Evolutionary conservation across 495 filamentous ascomycete species (phyloP).

Genomic region (Penicillium turbatum): DNA sequence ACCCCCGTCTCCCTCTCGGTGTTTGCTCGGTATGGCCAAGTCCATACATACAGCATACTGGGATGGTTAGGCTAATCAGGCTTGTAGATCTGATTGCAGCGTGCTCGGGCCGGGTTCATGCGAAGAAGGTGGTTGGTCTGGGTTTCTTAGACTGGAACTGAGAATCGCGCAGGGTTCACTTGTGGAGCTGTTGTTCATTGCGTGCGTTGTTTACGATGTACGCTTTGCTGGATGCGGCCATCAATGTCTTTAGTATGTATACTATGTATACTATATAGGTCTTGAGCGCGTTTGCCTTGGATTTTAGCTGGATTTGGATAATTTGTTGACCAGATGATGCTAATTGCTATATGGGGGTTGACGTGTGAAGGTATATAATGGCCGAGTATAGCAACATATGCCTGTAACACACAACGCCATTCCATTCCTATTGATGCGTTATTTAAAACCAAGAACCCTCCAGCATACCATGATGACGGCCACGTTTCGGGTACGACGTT

Average conservation of each 20-base stretch:
- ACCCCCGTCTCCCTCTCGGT: background rate
- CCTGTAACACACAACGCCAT: too few species aligned
- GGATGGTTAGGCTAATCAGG: background rate
- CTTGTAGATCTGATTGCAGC: background rate
- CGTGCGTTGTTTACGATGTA: constrained; percentile 6
- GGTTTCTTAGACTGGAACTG: background rate
- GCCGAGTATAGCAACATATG: background rate
- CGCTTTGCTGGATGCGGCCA: background rate
- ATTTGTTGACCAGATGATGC: background rate
- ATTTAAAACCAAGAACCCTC: background rate
- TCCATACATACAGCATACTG: background rate
- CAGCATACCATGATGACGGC: constrained; percentile 9
- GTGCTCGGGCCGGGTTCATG: constrained; percentile 15
- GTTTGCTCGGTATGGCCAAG: background rate
- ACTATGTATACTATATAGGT: background rate
- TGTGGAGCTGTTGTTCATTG: constrained; percentile 6
- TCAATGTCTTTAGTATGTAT: background rate
- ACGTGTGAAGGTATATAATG: background rate
- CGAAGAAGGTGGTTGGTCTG: background rate
- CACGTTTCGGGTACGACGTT: constrained; percentile 8
- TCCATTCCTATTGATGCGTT: background rate
- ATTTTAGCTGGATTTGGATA: background rate
- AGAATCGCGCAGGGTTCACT: constrained; percentile 1
- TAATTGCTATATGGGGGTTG: background rate
- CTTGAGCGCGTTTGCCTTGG: background rate